Evolutionary conservation across 345 rosid genomes (phyloP).

Genomic region (Arabidopsis arenosa): DNA sequence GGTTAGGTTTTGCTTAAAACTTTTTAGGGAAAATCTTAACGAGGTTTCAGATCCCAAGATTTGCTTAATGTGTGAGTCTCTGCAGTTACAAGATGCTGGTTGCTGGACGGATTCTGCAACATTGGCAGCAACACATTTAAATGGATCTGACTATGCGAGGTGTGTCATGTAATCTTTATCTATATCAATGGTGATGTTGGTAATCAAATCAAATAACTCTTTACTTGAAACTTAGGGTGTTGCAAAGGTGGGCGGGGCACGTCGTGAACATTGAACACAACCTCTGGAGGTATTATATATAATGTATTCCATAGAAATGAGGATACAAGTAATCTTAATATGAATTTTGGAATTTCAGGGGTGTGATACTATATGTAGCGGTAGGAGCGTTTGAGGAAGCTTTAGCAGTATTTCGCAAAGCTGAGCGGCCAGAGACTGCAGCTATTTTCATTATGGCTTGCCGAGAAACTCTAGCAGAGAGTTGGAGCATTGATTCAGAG

Average conservation of each 20-base stretch:
- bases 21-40: not conserved
- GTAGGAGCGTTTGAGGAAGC: constrained; percentile 85
- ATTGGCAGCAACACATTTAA: constrained; percentile 83
- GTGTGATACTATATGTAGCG: constrained; percentile 75
- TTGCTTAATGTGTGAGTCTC: not conserved
- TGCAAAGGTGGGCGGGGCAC: constrained; percentile 87
- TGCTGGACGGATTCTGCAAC: constrained; percentile 96
- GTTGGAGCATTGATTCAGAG: constrained; percentile 41
- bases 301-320: constrained; percentile 1
- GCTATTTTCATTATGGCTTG: constrained; percentile 84
- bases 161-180: not conserved
- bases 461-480: constrained; percentile 60
- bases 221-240: constrained; percentile 52
- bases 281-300: constrained; percentile 70
- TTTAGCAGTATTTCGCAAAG: constrained; percentile 67
- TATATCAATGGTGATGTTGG: not conserved
- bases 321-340: not conserved
- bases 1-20: constrained; percentile 51
- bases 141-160: constrained; percentile 85
- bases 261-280: constrained; percentile 71
- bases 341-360: constrained; percentile 50
- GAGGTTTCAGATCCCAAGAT: not conserved
- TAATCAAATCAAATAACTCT: not conserved
- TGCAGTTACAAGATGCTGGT: constrained; percentile 93
- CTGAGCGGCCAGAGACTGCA: constrained; percentile 74